Conservation (phyloP, 164 flowering plant species). For the Malania oleifera region DNA sequence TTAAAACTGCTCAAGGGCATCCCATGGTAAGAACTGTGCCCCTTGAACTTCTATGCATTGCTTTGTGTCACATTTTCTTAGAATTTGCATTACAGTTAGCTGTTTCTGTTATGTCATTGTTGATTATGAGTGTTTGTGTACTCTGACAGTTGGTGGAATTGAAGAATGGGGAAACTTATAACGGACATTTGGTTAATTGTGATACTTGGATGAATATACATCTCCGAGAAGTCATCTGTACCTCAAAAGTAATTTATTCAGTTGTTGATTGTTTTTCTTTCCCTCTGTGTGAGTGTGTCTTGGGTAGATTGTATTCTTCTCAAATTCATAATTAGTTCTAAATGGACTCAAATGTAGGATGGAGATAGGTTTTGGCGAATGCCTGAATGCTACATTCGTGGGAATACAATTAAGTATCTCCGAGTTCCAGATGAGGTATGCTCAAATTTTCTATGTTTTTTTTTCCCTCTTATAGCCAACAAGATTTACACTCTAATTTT, state of each 20-base stretch:
- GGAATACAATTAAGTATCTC: conserved; percentile 95
- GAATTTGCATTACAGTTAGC: not conserved
- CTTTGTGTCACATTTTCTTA: not conserved
- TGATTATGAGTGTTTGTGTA: conserved; percentile 5
- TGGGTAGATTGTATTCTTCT: not conserved
- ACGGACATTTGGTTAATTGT: conserved; percentile 95
- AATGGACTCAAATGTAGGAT: conserved; percentile 42
- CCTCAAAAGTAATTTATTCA: conserved; percentile 64
- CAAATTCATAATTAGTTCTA: not conserved
- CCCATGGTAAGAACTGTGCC: conserved; percentile 63
- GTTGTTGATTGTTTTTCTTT: not conserved
- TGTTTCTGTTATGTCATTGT: not conserved
- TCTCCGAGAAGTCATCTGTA: conserved; percentile 96
- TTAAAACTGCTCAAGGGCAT: conserved; percentile 94
- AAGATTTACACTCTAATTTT: not conserved
- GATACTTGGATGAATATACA: conserved; percentile 99
- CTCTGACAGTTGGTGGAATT: conserved; percentile 77
- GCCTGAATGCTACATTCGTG: conserved; percentile 97
- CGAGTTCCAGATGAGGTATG: conserved; percentile 98
- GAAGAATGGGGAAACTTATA: conserved; percentile 96
- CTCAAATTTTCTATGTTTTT: not conserved
- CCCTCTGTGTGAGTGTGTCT: not conserved
- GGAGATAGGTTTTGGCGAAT: conserved; percentile 98
- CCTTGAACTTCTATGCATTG: not conserved
- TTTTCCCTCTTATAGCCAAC: not conserved